Evolutionary conservation across 768 basidiomycete genomes (phyloP).

Genomic region (Boletus sp.): DNA sequence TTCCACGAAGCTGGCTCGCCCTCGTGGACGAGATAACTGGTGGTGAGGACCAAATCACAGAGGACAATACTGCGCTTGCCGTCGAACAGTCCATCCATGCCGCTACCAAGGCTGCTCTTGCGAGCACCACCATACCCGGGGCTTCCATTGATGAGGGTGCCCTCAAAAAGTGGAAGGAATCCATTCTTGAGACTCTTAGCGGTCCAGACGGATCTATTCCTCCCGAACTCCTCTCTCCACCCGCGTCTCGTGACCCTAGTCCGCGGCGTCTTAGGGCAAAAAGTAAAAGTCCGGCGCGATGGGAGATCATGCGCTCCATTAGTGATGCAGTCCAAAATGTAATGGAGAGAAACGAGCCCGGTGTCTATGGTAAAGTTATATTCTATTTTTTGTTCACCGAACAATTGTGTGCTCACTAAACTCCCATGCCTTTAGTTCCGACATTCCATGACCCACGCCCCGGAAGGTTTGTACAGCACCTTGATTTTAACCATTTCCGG

Average conservation of each 20-base stretch:
- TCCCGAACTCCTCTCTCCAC: conserved; percentile 72
- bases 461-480: conserved; percentile 76
- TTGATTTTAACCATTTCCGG: conserved; percentile 96
- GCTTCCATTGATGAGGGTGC: conserved; percentile 38
- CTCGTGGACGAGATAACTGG: conserved; percentile 77
- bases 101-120: conserved; percentile 60
- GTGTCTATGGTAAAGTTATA: conserved; percentile 61
- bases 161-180: conserved; percentile 54
- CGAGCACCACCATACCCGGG: conserved; percentile 38
- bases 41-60: conserved; percentile 49
- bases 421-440: conserved; percentile 46
- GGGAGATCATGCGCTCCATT: conserved; percentile 78
- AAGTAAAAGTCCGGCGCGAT: conserved; percentile 78
- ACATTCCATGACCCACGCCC: conserved; percentile 67
- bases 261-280: conserved; percentile 71
- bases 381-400: not conserved
- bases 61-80: conserved; percentile 56
- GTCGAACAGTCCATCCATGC: conserved; percentile 67
- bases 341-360: conserved; percentile 58
- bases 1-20: conserved; percentile 81
- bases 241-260: conserved; percentile 79
- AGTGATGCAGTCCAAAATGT: conserved; percentile 74
- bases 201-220: conserved; percentile 70
- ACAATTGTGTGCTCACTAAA: conserved; percentile 5
- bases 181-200: conserved; percentile 54